Base-by-base conservation (phyloP, 805 yeast species). In the Sugiyamaella valdiviana region DNA sequence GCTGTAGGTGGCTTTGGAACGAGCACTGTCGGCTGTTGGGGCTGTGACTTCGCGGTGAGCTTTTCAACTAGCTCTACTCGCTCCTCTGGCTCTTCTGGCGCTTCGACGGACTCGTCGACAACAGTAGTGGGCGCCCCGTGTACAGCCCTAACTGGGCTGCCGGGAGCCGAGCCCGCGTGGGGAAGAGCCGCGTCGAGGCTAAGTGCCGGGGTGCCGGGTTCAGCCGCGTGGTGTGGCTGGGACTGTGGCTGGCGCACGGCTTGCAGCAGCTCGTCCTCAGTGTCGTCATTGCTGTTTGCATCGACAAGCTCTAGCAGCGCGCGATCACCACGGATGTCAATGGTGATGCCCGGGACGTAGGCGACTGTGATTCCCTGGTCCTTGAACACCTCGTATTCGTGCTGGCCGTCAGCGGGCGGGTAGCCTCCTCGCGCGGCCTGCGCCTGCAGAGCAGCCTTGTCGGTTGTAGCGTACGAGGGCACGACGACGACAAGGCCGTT, bases 401-500 rank as follows among this genome's bases (percentile, higher is more conserved):
- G 45, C 29, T 49, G 54, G 17, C 51, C 57, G 3, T 48, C 51
- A 7, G 51, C 52, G 10, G 45, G 36, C n/a, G 54, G 57, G 32
- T 45, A 51, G 16, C 53, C 51, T 10, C 42, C 22, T 19, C 24
- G 21, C 23, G 48, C 44, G 21, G 29, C n/a, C 16, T 35, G 46
- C 10, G 39, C 20, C 32, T 41, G 44, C 6, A 42, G 51, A 6
- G 49, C 22, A 9, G 52, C 41, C 12, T 16, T 10, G 12, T 35
- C 42, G 17, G 21, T 23, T 19, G 19, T 36, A 26, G 5, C 39
- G 42, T 55, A 47, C 48, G 63, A 66, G 0, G 95, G 93, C 37
- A 87, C 75, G 3, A 76, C 71, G 16, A 89, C 76, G 7, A 77
- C 74, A 44, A 85, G 68, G 9, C 97, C 96, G 63, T 91, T 91